phyloP scores from a whole-genome alignment of 495 filamentous ascomycete genomes.

The Daldinia loculata region DNA sequence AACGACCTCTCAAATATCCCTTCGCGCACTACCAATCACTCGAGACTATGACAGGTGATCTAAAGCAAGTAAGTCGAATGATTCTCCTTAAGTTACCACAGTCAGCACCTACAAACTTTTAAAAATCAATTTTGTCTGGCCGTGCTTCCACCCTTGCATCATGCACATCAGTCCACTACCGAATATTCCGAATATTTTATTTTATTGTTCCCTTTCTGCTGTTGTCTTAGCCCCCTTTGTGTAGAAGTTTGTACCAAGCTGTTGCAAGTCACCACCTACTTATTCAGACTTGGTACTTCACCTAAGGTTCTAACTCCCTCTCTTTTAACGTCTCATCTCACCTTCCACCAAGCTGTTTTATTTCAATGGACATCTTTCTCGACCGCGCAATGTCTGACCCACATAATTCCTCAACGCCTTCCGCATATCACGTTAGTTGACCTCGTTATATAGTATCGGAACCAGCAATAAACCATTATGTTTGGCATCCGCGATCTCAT shows the following conservation, averaged over 20 bases:
- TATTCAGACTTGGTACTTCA: constrained; percentile 4
- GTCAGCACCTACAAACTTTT: neutral
- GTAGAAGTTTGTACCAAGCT: constrained; percentile 6
- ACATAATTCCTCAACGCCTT: constrained; percentile 17
- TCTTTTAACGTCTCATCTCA: constrained; percentile 23
- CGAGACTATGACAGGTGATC: constrained; percentile 18
- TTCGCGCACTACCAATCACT: constrained; percentile 1
- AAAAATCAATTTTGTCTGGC: neutral
- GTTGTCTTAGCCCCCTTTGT: constrained; percentile 38
- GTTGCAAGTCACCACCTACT: neutral
- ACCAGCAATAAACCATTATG: constrained; percentile 38
- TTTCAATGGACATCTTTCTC: constrained; percentile 14
- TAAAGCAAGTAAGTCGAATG: constrained; percentile 27
- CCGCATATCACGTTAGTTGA: constrained; percentile 17
- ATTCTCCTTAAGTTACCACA: neutral
- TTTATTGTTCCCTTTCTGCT: neutral
- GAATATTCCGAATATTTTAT: neutral
- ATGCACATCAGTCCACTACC: constrained; percentile 6
- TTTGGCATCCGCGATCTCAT: constrained; percentile 35
- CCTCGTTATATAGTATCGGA: constrained; percentile 31
- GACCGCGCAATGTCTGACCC: constrained; percentile 9
- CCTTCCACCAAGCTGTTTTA: constrained; percentile 21
- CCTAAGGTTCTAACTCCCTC: neutral
- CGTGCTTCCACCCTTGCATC: neutral
- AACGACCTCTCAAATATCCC: neutral